Evolutionary conservation across 2,329 filamentous ascomycete genomes (phyloP), one percentile per base, ranked within the genome.

Genomic region (Huntiella bhutanensis): DNA sequence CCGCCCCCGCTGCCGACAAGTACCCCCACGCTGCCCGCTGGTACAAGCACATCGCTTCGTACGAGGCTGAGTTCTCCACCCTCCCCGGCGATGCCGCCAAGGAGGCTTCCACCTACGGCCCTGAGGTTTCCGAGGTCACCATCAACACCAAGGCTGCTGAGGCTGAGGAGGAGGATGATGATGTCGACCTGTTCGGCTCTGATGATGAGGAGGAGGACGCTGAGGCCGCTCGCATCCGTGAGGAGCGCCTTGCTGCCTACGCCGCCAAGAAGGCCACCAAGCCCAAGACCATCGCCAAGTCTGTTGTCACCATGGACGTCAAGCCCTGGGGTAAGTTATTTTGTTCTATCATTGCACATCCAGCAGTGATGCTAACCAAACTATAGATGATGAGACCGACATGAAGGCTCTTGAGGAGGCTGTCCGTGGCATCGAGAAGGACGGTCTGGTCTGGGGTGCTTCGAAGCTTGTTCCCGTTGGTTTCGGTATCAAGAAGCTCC

Each of bases 401-500:
- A 86, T 96, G 77, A 73, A 68, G 55, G 75, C 75, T 57, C 71
- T 98, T 51, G 85, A 94, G 71, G 71, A 66, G 32, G 70, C 79
- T 54, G 87, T 96, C 56, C 82, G 85, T 59, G 65, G 69, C 55
- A 88, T 96, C 56, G 76, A 88, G 67, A 77, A 82, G 73, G 88
- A 96, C 43, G 91, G 91, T 69, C 83, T 98, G 52, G 79, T 92
- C 53, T 98, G 91, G 91, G 88, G 88, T 77, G 77, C 72, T 54
- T 87, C 82, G 64, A 83, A 91, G 73, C 71, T 94, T 54, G 80
- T 93, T 45, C 65, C 87, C 55, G 80, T 98, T 58, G 88, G 87
- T 60, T 98, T 84, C 74, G 91, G 91, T 73, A 92, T 98, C 73
- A 91, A 83, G 75, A 96, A 96, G 77, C 79, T 98, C 53, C 88